These are phyloP conservation scores for Dillenia suffruticosa DNA, from an alignment of 164 flowering plant genomes.

Conservation along the genomic window DNA sequence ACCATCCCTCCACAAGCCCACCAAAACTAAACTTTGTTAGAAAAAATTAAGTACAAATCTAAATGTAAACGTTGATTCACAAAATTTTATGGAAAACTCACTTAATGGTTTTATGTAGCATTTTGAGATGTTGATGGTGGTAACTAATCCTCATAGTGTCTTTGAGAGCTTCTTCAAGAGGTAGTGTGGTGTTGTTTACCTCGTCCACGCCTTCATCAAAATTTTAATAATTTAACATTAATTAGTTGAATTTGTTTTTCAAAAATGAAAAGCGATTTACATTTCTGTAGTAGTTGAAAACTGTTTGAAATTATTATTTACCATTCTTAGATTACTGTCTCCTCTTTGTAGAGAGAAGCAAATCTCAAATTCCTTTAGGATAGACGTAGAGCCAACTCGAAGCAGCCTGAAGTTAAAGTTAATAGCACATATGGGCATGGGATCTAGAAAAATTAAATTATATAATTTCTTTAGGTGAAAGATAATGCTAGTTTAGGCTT, in stretches of 20 bases:
- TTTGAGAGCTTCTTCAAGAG: constrained; percentile 26
- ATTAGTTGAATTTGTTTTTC: not conserved
- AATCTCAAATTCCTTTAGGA: constrained; percentile 37
- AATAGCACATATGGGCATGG: not conserved
- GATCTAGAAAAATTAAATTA: too few relatives aligned
- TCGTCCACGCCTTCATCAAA: constrained; percentile 29
- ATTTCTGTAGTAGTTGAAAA: not conserved
- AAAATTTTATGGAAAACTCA: constrained; percentile 1
- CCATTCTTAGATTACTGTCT: constrained; percentile 53
- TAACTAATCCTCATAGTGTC: constrained; percentile 37
- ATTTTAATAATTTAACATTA: not conserved
- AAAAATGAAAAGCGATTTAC: not conserved
- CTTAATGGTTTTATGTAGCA: constrained; percentile 22
- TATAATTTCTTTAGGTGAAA: not conserved
- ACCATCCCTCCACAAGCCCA: constrained; percentile 7
- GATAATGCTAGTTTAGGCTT: not conserved
- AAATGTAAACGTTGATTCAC: not conserved
- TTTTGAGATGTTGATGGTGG: constrained; percentile 31
- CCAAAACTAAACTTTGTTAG: constrained; percentile 4
- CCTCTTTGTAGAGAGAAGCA: constrained; percentile 28
- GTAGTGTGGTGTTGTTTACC: constrained; percentile 16
- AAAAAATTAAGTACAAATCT: not conserved
- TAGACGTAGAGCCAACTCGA: constrained; percentile 29
- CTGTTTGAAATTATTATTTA: constrained; percentile 2
- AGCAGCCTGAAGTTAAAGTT: constrained; percentile 14